Evolutionary conservation across 2,329 filamentous ascomycete species (phyloP), one percentile per base, ranked within the genome.

Genomic region (Ophiocordyceps australis): DNA sequence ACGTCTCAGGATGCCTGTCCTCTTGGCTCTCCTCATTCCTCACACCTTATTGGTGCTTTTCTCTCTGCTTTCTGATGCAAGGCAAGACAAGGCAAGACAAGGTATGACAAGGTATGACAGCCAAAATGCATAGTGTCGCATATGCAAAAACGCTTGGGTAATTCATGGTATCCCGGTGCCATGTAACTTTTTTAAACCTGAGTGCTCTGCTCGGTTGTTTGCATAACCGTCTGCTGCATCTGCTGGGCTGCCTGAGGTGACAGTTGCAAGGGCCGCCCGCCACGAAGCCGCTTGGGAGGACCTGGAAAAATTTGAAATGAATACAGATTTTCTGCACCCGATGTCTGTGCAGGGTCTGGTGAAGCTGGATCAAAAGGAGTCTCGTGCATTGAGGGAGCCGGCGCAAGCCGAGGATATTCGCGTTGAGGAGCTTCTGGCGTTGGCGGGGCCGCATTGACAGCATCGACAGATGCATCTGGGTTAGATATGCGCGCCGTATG

Each of bases 211-310:
- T 26, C 23, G 6, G 23, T 5, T 5, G 28, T 20, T 17, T 20
- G 11, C 20, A 19, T 18, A 6, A 14, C 12, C 13, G 23, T 4
- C n/a, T 25, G 22, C 20, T 28, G 28, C 9, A 16, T 4, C 8
- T 24, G 25, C 9, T 23, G 25, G 4, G 14, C 9, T 13, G 14
- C 16, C 18, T 30, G 25, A n/a, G 23, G n/a, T n/a, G n/a, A n/a
- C n/a, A n/a, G n/a, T n/a, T n/a, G n/a, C n/a, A n/a, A 24, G 11
- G 9, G 11, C 9, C 37, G 32, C 14, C 38, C 32, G 8, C 40
- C 38, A 9, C 43, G 47, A 22, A 41, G 40, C 21, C 43, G 38
- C 32, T 44, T 47, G 6, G 38, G 30, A n/a, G 40, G 38, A 4
- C 38, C 38, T 5, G 35, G 32, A 22, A 44, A 50, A 20, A 39